A percentile compares a stretch with the other conserved stretches of the same genome.
phyloP scores from a whole-genome alignment of 768 basidiomycete genomes.

The Leucocoprinus leucothites region DNA sequence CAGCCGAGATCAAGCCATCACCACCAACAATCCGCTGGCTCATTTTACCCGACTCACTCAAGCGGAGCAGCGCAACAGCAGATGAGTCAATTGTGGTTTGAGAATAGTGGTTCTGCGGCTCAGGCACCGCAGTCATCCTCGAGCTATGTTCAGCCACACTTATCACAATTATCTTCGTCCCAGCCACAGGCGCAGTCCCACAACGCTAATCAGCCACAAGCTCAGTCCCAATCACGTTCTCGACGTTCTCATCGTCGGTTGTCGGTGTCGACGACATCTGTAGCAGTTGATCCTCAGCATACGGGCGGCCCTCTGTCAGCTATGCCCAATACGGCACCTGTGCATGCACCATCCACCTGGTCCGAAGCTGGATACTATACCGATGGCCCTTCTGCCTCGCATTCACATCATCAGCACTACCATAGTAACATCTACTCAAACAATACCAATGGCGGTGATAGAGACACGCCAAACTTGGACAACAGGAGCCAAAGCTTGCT shows the following conservation, averaged over 20 bases:
- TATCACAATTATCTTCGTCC: constrained; percentile 1
- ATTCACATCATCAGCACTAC: constrained; percentile 1
- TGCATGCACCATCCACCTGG: not conserved
- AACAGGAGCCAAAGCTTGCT: not conserved
- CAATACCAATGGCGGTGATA: not conserved
- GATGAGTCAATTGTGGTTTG: not conserved
- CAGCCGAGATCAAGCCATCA: not conserved
- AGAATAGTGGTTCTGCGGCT: not conserved
- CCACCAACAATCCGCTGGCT: not conserved
- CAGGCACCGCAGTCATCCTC: not conserved
- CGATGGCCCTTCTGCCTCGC: constrained; percentile 4
- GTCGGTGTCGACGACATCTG: not conserved
- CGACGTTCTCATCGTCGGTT: constrained; percentile 2
- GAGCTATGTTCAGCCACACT: constrained; percentile 15
- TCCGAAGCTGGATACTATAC: constrained; percentile 12
- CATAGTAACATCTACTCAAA: not conserved
- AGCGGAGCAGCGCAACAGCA: not conserved
- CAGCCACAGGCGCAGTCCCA: constrained; percentile 10
- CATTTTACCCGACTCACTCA: not conserved
- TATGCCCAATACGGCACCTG: not conserved
- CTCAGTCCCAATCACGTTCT: not conserved
- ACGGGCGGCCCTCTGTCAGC: not conserved
- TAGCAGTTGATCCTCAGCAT: not conserved
- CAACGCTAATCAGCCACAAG: no score
- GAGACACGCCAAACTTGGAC: not conserved